Percentiles rank a stretch among this genome's conserved stretches.
Evolutionary conservation across 75 land plant genomes (phyloP).

Genomic region (Ceratopteris richardii): DNA sequence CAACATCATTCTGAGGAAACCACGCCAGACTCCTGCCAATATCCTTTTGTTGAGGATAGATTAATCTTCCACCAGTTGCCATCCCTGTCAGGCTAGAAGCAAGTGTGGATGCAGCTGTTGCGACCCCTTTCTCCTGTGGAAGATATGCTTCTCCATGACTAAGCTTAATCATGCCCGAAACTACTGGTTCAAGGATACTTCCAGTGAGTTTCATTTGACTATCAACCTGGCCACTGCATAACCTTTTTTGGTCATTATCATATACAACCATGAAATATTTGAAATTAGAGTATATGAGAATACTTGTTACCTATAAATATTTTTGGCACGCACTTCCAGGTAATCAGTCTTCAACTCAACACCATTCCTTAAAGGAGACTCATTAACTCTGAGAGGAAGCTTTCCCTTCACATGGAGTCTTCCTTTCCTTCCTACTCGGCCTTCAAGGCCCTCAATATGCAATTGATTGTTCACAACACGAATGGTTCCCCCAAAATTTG

Average conservation of each 20-base stretch:
- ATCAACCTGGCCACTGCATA: constrained; percentile 94
- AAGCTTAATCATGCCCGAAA: constrained; percentile 81
- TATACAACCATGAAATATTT: neutral
- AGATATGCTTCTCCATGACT: constrained; percentile 97
- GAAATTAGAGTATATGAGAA: neutral
- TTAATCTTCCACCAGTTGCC: constrained; percentile 51
- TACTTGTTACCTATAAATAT: constrained; percentile 56
- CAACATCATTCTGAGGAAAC: constrained; percentile 40
- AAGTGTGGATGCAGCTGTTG: constrained; percentile 41
- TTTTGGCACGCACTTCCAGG: constrained; percentile 92
- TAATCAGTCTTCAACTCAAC: constrained; percentile 85
- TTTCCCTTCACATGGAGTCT: constrained; percentile 71
- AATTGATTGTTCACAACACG: constrained; percentile 69
- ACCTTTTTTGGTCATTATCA: neutral
- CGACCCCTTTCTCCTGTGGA: constrained; percentile 93
- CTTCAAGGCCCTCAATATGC: constrained; percentile 70
- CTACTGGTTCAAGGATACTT: constrained; percentile 81
- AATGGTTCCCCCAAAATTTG: constrained; percentile 88
- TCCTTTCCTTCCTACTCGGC: constrained; percentile 86
- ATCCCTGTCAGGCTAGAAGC: constrained; percentile 38
- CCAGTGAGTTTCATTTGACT: constrained; percentile 75
- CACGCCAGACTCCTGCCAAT: constrained; percentile 51
- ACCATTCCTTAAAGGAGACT: constrained; percentile 44
- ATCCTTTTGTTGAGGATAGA: constrained; percentile 41
- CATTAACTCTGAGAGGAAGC: constrained; percentile 62